phyloP scores from a whole-genome alignment of 306 rosid genomes.

The Trifolium dubium region DNA sequence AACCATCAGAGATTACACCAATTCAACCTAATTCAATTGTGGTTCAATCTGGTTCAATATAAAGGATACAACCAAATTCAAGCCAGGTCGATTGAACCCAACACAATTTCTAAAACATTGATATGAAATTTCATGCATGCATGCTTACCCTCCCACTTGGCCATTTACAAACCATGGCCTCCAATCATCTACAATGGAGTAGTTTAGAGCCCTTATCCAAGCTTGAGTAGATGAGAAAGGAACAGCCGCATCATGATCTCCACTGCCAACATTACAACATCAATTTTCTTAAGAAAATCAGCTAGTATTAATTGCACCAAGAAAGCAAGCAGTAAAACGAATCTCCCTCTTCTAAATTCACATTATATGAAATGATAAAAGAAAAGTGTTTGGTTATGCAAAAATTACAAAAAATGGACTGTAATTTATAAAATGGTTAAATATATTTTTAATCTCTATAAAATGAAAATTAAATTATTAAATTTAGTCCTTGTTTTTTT shows the following conservation, averaged over 20 bases:
- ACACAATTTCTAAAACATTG: background rate
- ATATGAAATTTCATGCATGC: constrained; percentile 10
- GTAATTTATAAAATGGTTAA: too few relatives aligned
- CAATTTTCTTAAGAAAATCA: constrained; percentile 6
- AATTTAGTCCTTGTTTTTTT: too few relatives aligned
- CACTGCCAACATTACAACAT: constrained; percentile 45
- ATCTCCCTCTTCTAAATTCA: background rate
- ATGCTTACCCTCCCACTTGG: constrained; percentile 56
- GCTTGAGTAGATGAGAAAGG: constrained; percentile 54
- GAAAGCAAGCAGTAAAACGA: background rate
- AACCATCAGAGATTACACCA: background rate
- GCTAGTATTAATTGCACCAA: background rate
- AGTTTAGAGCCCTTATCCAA: constrained; percentile 61
- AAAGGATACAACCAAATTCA: background rate
- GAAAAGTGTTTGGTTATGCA: too few relatives aligned
- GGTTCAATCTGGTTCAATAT: background rate
- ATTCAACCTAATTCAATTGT: background rate
- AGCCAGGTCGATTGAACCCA: background rate
- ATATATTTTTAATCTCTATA: too few relatives aligned
- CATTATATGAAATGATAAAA: too few relatives aligned
- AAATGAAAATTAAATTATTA: too few relatives aligned
- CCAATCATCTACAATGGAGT: constrained; percentile 49
- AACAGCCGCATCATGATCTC: constrained; percentile 54
- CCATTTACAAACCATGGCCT: constrained; percentile 52
- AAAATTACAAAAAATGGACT: too few relatives aligned